phyloP scores from a whole-genome alignment of 441 rosid genomes.

The Mallotus japonicus region DNA sequence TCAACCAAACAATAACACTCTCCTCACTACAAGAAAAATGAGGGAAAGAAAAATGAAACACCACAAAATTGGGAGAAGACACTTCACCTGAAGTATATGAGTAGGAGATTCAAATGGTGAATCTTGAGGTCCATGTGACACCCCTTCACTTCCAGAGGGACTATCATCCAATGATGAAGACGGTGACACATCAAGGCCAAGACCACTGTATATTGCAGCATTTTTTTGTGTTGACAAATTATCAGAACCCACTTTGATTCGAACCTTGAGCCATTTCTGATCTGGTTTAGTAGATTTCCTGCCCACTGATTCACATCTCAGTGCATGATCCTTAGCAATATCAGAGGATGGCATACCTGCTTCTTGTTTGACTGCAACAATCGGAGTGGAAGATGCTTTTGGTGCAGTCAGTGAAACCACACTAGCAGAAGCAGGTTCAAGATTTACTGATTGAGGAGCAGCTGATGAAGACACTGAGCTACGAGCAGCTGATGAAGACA shows the following conservation, averaged over 20 bases:
- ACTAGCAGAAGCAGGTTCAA: slow-evolving; percentile 37
- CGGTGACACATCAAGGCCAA: slow-evolving; percentile 93
- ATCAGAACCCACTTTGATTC: slow-evolving; percentile 85
- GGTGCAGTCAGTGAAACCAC: slow-evolving; percentile 35
- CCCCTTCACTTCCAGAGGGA: slow-evolving; percentile 78
- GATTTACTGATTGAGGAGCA: slow-evolving; percentile 40
- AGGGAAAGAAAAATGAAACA: slow-evolving; percentile 10
- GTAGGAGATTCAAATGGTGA: slow-evolving; percentile 58
- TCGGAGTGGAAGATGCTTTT: slow-evolving; percentile 39
- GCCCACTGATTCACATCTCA: slow-evolving; percentile 41
- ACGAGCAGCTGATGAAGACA: slow-evolving; percentile 39
- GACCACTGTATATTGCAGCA: slow-evolving; percentile 89
- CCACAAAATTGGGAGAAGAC: slow-evolving; percentile 23
- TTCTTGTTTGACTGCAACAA: slow-evolving; percentile 50
- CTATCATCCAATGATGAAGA: slow-evolving; percentile 80
- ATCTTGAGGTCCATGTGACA: slow-evolving; percentile 53
- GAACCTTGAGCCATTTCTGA: slow-evolving; percentile 73
- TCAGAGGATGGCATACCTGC: slow-evolving; percentile 38
- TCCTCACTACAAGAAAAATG: slow-evolving; percentile 23
- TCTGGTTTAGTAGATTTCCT: slow-evolving; percentile 54
- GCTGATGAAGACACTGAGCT: slow-evolving; percentile 38
- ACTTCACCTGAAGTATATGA: slow-evolving; percentile 62
- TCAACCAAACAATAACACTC: slow-evolving; percentile 28
- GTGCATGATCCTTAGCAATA: slow-evolving; percentile 36
- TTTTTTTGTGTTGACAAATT: slow-evolving; percentile 65